These are phyloP conservation scores for Hypoxylon sp. DNA, from an alignment of 2,329 filamentous ascomycete species.

Conservation along the genomic window DNA sequence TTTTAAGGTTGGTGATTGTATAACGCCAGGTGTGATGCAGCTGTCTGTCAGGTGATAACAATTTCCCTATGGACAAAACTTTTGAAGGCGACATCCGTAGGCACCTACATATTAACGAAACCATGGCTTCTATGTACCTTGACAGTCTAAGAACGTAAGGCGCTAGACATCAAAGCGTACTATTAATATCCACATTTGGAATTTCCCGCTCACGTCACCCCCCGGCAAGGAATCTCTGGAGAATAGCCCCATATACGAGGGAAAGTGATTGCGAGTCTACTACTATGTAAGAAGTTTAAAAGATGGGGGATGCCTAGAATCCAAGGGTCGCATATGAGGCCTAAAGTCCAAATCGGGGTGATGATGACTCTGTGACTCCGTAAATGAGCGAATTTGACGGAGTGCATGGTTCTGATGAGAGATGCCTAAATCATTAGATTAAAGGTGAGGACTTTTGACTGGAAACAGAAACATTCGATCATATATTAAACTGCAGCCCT, in stretches of 20 bases:
- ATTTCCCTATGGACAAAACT: no score
- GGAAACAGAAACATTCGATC: neutral
- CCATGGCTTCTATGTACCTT: neutral
- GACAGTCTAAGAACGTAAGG: neutral
- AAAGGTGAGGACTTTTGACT: neutral
- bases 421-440: neutral
- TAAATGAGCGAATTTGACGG: neutral
- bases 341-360: neutral
- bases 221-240: neutral
- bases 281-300: conserved; percentile 1
- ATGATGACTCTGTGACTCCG: neutral
- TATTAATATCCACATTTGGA: neutral
- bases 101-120: neutral
- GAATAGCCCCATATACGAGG: neutral
- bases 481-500: neutral
- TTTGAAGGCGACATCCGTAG: no score
- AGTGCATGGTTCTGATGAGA: neutral
- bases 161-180: neutral
- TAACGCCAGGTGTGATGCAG: no score
- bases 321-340: neutral
- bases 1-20: no score
- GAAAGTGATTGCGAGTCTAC: neutral
- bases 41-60: no score
- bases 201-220: neutral
- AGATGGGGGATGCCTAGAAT: neutral